A percentile compares a stretch with the other conserved stretches of the same genome.
phyloP scores from a whole-genome alignment of 176 grass and related monocot genomes.

The Lolium perenne region DNA sequence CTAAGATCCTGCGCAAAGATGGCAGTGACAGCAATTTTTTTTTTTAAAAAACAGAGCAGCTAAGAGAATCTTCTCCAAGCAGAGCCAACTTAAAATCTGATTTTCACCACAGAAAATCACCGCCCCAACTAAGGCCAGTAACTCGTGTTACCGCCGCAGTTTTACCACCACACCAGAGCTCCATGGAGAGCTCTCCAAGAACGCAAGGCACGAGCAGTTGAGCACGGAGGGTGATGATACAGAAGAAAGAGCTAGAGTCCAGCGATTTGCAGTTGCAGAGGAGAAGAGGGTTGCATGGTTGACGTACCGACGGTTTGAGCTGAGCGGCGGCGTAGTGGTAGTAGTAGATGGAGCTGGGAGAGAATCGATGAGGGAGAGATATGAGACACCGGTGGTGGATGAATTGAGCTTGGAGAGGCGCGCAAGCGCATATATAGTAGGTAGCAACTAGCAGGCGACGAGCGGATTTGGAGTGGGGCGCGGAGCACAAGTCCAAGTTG shows the following conservation, averaged over 20 bases:
- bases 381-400: background rate
- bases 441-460: background rate
- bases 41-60: background rate
- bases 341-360: background rate
- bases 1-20: background rate
- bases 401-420: background rate
- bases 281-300: background rate
- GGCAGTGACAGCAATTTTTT: too few species aligned
- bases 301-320: background rate
- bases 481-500: conserved; percentile 20
- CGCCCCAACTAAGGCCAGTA: too few species aligned
- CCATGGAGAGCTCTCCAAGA: too few species aligned
- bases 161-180: too few species aligned
- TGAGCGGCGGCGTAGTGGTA: background rate
- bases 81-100: background rate
- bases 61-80: background rate
- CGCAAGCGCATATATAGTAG: background rate
- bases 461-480: background rate
- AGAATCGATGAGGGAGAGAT: background rate
- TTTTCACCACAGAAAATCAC: background rate
- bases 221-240: too few species aligned
- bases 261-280: too few species aligned
- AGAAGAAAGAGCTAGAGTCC: too few species aligned
- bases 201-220: too few species aligned
- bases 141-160: too few species aligned